These are phyloP conservation scores for Anaeramoeba ignava DNA, from an alignment of 78 protist genomes.

Conservation along the genomic window DNA sequence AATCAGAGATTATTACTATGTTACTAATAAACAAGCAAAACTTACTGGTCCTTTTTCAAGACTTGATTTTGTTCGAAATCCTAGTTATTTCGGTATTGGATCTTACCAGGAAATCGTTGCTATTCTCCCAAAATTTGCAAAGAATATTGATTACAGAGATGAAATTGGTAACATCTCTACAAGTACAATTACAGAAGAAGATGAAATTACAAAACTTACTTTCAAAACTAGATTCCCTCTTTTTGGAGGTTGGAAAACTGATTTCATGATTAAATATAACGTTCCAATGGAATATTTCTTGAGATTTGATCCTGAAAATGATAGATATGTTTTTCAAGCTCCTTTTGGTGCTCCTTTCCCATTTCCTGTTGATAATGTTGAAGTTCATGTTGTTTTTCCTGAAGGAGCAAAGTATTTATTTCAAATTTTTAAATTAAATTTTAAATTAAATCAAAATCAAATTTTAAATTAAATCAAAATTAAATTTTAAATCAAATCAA, in stretches of 20 bases:
- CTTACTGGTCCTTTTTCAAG: conserved; percentile 57
- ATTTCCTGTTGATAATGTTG: conserved; percentile 28
- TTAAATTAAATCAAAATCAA: too few species aligned
- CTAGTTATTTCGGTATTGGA: neutral
- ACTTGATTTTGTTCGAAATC: conserved; percentile 51
- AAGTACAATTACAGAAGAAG: conserved; percentile 10
- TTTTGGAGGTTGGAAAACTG: conserved; percentile 72
- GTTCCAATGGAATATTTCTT: conserved; percentile 46
- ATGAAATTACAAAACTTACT: conserved; percentile 12
- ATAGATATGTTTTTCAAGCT: conserved; percentile 22
- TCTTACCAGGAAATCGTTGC: conserved; percentile 4
- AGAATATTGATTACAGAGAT: conserved; percentile 72
- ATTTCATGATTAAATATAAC: conserved; percentile 54
- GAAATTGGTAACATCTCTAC: conserved; percentile 78
- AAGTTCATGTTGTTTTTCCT: conserved; percentile 51
- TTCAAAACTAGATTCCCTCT: conserved; percentile 62
- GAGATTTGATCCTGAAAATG: conserved; percentile 4
- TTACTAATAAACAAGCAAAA: conserved; percentile 47
- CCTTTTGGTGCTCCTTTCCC: conserved; percentile 30
- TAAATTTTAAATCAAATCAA: too few species aligned
- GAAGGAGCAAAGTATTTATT: conserved; percentile 56
- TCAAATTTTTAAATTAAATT: too few species aligned
- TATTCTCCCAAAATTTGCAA: conserved; percentile 42
- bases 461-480: too few species aligned
- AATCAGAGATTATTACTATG: conserved; percentile 40